Base-by-base conservation (phyloP, 768 basidiomycete genomes). In the Tylopilus sp. region DNA sequence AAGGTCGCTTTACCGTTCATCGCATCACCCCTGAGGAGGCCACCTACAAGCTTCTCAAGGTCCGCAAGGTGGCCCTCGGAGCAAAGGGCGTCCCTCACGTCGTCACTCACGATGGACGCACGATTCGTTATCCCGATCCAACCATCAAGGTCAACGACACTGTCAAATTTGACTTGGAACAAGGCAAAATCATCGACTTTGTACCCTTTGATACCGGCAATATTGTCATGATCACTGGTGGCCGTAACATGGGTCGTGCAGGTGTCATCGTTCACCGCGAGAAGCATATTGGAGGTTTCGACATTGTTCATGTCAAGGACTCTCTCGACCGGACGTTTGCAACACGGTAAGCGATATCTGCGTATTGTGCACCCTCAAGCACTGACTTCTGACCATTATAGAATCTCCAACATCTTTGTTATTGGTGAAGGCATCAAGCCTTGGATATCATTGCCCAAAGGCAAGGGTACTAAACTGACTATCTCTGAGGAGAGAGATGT, bases 1-100 rank as follows among this genome's bases (percentile, higher is more conserved):
- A 99, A 80, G 97, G 97, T 62, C 97, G 97, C 61, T 99, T 99
- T 80, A 90, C 94, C 61, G 95, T 98, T 71, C 97, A 99, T 81
- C 92, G 97, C 65, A 98, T 99, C 82, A 94, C 94, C 48, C 82
- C 88, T 38, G 97, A 98, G 75, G 97, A 99, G 74, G 93, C 95
- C 44, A 77, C 79, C 63, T 98, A 93, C 85, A 98, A 98, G 75
- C 91, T 99, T 67, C 80, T 91, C 69, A 93, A 94, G 70, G 97
- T 99, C 64, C 83, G 84, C 71, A 87, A 84, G 63, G 88, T 95
- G 38, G 92, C 93, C 57, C 76, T 98, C 60, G 97, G 97, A 55
- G 79, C 83, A 61, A 89, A 91, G 70, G 94, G 94, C 62, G 94
- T 99, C 44, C 97, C 97, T 48, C 86, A 95, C 79, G 79, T 99